Conservation (phyloP, 1,284 basidiomycete genomes). For the Anthracocystis setariae region DNA sequence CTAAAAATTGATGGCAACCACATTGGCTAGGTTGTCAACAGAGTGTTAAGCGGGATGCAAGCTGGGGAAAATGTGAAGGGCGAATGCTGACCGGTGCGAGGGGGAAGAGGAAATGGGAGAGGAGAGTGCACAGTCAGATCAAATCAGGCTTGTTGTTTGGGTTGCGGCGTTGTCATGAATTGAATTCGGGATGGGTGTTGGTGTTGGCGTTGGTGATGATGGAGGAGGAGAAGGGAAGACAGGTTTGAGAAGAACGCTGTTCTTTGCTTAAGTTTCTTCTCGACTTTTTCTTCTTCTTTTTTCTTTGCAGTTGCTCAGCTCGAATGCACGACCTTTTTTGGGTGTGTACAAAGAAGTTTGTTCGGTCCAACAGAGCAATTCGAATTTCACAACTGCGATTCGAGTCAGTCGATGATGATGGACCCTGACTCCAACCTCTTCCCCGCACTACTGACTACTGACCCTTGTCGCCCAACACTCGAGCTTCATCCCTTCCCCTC, state of each 20-base stretch:
- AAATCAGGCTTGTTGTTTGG: neutral
- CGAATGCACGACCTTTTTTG: no score
- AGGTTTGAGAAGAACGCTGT: neutral
- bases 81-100: no score
- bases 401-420: slow-evolving; percentile 13
- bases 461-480: no score
- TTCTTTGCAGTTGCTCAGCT: no score
- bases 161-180: no score
- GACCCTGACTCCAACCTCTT: slow-evolving; percentile 12
- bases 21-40: slow-evolving; percentile 54
- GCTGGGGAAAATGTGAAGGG: no score
- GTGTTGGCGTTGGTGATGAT: slow-evolving; percentile 7
- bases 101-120: neutral
- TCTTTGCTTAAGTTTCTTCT: no score
- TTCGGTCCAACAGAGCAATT: neutral
- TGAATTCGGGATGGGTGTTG: neutral
- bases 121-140: neutral
- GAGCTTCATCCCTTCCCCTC: no score
- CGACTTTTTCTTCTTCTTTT: slow-evolving; percentile 5
- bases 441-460: no score
- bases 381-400: slow-evolving; percentile 6
- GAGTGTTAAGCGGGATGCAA: slow-evolving; percentile 54
- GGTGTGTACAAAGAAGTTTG: no score
- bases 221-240: neutral
- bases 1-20: slow-evolving; percentile 58